Evolutionary conservation across 2,329 filamentous ascomycete species (phyloP).

Genomic region (Atkinsonella hypoxylon): DNA sequence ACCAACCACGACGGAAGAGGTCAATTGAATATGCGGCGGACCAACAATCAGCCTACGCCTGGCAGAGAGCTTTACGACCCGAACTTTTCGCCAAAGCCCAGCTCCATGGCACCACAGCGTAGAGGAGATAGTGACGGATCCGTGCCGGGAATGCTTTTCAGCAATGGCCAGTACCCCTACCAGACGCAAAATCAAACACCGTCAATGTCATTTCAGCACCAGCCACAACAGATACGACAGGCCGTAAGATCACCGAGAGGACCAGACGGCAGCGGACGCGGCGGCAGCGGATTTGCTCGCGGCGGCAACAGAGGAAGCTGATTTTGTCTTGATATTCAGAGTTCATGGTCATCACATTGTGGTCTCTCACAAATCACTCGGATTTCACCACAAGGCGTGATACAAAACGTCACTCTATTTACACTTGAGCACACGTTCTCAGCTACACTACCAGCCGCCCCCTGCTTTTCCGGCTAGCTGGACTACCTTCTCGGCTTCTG

Average conservation of each 20-base stretch:
- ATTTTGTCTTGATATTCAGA: conserved; percentile 7
- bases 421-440: neutral
- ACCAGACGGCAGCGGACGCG: conserved; percentile 64
- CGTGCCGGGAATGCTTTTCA: conserved; percentile 23
- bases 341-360: conserved; percentile 5
- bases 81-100: conserved; percentile 53
- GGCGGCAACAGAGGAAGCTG: conserved; percentile 39
- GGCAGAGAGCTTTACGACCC: conserved; percentile 67
- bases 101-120: conserved; percentile 33
- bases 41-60: conserved; percentile 16
- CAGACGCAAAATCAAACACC: neutral
- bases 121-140: conserved; percentile 26
- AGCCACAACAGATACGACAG: conserved; percentile 41
- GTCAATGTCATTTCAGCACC: neutral
- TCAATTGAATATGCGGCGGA: conserved; percentile 7
- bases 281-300: conserved; percentile 63
- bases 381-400: too few species aligned
- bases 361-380: conserved; percentile 8
- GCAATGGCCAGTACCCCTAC: conserved; percentile 28
- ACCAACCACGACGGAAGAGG: conserved; percentile 9
- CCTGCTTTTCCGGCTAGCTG: conserved; percentile 84
- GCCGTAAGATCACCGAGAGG: conserved; percentile 65
- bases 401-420: too few species aligned
- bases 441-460: conserved; percentile 65
- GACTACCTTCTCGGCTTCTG: conserved; percentile 69